These are phyloP conservation scores for Kazachstania taianensis DNA, from an alignment of 805 yeast genomes.

Conservation along the genomic window DNA sequence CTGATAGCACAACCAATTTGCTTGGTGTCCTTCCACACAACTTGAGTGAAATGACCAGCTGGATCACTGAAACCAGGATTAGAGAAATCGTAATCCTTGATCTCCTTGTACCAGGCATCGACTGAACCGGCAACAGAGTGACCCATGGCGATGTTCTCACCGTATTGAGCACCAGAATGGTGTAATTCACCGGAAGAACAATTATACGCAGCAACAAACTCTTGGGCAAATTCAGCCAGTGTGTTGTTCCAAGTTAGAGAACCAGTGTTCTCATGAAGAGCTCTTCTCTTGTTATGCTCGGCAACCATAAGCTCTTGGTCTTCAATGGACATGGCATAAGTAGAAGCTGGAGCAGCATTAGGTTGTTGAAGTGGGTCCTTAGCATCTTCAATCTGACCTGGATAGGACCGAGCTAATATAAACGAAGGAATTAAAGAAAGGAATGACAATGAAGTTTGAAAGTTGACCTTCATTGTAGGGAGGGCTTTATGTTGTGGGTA, in stretches of 20 bases:
- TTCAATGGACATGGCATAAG: background rate
- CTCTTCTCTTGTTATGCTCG: slow-evolving; percentile 35
- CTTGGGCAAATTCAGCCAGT: slow-evolving; percentile 39
- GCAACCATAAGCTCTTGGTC: background rate
- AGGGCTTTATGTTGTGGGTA: too few relatives aligned
- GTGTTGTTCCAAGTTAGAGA: slow-evolving; percentile 40
- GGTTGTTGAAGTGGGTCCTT: too few relatives aligned
- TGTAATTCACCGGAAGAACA: slow-evolving; percentile 46
- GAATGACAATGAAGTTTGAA: too few relatives aligned
- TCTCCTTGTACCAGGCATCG: slow-evolving; percentile 69
- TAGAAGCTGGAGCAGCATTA: too few relatives aligned
- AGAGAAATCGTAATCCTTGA: slow-evolving; percentile 44
- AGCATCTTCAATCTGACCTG: too few relatives aligned
- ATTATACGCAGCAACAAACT: slow-evolving; percentile 39
- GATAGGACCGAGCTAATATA: too few relatives aligned
- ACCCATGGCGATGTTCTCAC: slow-evolving; percentile 73
- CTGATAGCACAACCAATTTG: slow-evolving; percentile 63
- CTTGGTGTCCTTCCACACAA: slow-evolving; percentile 55
- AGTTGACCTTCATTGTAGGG: too few relatives aligned
- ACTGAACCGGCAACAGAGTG: slow-evolving; percentile 37
- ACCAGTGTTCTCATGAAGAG: slow-evolving; percentile 20
- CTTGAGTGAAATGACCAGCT: slow-evolving; percentile 67
- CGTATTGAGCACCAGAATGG: slow-evolving; percentile 42
- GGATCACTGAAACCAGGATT: slow-evolving; percentile 34
- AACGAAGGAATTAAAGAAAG: too few relatives aligned